These are phyloP conservation scores for Boechera divaricarpa DNA, from an alignment of 345 rosid genomes.

Conservation along the genomic window DNA sequence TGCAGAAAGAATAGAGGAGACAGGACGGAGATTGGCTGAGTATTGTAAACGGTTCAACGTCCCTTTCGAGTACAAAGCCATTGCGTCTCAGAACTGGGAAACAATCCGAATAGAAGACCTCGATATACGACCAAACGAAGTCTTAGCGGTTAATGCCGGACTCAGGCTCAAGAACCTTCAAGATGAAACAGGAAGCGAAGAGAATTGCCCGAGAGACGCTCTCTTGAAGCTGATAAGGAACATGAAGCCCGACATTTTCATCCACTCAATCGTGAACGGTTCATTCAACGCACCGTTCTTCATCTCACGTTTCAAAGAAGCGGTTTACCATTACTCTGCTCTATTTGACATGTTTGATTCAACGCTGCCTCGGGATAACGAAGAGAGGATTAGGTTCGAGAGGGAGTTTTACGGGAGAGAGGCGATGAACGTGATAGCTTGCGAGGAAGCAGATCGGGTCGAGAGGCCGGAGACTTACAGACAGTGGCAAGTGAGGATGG, in stretches of 20 bases:
- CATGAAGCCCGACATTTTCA: constrained; percentile 59
- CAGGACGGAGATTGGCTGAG: constrained; percentile 65
- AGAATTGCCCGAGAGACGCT: constrained; percentile 62
- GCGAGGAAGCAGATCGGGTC: constrained; percentile 72
- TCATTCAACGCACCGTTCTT: constrained; percentile 79
- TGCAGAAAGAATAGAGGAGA: constrained; percentile 64
- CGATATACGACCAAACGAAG: constrained; percentile 56
- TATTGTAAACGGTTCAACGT: constrained; percentile 79
- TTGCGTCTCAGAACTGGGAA: constrained; percentile 72
- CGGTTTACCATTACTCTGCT: constrained; percentile 71
- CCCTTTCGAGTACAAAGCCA: constrained; percentile 71
- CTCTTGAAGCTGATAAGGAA: constrained; percentile 61
- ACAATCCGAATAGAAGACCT: constrained; percentile 61
- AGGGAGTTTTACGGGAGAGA: constrained; percentile 69
- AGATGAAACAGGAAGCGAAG: constrained; percentile 63
- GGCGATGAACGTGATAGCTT: constrained; percentile 67
- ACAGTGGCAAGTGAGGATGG: constrained; percentile 69
- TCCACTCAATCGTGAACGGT: constrained; percentile 58
- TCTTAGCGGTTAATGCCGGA: constrained; percentile 64
- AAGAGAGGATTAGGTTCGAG: constrained; percentile 60
- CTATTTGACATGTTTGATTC: constrained; percentile 69
- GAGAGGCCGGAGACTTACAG: constrained; percentile 85
- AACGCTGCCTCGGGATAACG: constrained; percentile 54
- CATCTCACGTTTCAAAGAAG: constrained; percentile 69
- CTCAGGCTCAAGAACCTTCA: constrained; percentile 56